A percentile compares a stretch with the other conserved stretches of the same genome.
Evolutionary conservation across 2,329 filamentous ascomycete genomes (phyloP).

Genomic region (Fusarium luffae): DNA sequence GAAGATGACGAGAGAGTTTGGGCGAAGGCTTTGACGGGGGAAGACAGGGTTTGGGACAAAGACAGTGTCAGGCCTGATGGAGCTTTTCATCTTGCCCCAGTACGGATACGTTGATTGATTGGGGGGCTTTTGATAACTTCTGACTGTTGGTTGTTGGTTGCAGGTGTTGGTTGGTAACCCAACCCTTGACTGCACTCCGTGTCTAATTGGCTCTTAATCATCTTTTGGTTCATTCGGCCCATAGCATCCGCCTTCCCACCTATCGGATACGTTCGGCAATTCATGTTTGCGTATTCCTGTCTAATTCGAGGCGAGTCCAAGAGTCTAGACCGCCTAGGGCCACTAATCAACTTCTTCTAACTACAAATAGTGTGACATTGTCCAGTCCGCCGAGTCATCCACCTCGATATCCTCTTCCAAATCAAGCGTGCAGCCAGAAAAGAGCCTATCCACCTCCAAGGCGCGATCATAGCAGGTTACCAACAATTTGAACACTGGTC

Average conservation of each 20-base stretch:
- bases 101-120: not conserved
- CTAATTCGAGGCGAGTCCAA: fast-evolving
- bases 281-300: fast-evolving
- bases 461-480: not conserved
- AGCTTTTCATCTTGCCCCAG: not conserved
- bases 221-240: too few relatives aligned
- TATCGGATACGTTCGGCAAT: not conserved
- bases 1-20: too few relatives aligned
- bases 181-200: not conserved
- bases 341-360: not conserved
- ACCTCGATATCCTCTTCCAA: not conserved
- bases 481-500: not conserved
- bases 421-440: not conserved
- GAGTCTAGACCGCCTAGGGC: not conserved
- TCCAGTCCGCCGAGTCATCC: not conserved
- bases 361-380: not conserved
- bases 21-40: too few relatives aligned
- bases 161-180: not conserved
- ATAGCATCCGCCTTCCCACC: not conserved
- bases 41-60: too few relatives aligned
- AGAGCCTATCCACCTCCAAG: not conserved
- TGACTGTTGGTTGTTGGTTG: not conserved
- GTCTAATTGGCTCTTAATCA: not conserved
- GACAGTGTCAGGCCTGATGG: too few relatives aligned
- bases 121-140: too few relatives aligned